A percentile compares a stretch with the other conserved stretches of the same genome.
These are phyloP conservation scores for Jatropha multifida DNA, from an alignment of 441 rosid species.

Conservation along the genomic window DNA sequence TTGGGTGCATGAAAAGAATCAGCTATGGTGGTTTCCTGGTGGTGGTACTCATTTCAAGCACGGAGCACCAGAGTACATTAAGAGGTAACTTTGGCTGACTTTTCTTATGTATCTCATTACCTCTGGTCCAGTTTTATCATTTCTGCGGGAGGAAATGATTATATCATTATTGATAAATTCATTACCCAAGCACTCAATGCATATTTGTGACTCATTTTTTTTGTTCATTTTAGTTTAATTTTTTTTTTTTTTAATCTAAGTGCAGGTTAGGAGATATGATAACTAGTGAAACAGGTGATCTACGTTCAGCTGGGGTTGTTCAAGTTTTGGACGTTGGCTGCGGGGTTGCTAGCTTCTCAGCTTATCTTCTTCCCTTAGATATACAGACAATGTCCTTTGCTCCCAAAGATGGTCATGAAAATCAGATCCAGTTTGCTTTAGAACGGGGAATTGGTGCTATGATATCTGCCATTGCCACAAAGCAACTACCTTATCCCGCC, in stretches of 20 bases:
- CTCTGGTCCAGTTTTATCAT: conserved; percentile 10
- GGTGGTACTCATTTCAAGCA: conserved; percentile 99
- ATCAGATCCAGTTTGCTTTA: conserved; percentile 96
- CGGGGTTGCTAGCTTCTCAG: conserved; percentile 98
- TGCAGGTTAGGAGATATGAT: conserved; percentile 82
- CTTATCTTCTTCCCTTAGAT: conserved; percentile 79
- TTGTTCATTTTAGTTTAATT: not conserved
- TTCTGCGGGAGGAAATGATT: not conserved
- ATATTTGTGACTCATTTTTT: not conserved
- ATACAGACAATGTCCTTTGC: conserved; percentile 96
- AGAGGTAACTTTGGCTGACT: conserved; percentile 48
- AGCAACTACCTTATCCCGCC: conserved; percentile 84
- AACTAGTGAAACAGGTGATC: conserved; percentile 77
- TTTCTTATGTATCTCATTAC: not conserved
- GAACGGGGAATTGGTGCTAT: conserved; percentile 92
- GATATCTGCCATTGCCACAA: conserved; percentile 83
- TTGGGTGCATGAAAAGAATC: conserved; percentile 82
- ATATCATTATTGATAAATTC: not conserved
- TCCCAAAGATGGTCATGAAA: conserved; percentile 93
- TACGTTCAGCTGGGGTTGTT: conserved; percentile 76
- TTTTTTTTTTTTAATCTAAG: conserved; percentile 3
- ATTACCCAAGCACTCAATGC: not conserved
- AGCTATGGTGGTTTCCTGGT: conserved; percentile 96
- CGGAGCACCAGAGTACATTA: conserved; percentile 89
- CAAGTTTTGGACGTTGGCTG: conserved; percentile 97